Evolutionary conservation across 345 rosid genomes (phyloP).

Genomic region (Kernera saxatilis): DNA sequence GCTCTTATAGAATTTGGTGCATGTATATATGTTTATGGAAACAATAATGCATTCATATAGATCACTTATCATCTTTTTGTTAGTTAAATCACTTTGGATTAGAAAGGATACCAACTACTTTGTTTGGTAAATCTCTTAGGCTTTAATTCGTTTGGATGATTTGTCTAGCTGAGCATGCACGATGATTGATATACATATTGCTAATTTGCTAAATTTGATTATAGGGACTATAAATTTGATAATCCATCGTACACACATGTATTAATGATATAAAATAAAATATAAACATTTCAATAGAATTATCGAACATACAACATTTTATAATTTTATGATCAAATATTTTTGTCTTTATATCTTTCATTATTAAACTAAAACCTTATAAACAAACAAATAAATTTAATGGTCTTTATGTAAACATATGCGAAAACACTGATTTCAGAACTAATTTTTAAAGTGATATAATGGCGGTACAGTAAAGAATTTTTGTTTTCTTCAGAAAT

Average conservation of each 20-base stretch:
- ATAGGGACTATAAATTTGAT: neutral
- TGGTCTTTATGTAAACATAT: neutral
- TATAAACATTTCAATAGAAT: neutral
- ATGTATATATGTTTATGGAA: neutral
- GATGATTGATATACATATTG: neutral
- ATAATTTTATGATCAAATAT: neutral
- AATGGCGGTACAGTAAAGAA: neutral
- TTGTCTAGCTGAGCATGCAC: conserved; percentile 1
- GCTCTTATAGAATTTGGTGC: neutral
- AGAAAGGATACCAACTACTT: neutral
- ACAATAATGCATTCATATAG: conserved; percentile 1
- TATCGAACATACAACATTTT: neutral
- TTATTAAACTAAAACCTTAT: neutral
- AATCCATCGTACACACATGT: neutral
- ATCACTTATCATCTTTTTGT: neutral
- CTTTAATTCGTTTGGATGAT: neutral
- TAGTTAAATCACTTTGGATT: neutral
- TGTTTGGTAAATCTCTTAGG: neutral
- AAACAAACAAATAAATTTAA: neutral
- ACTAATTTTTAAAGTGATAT: neutral
- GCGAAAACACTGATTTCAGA: neutral
- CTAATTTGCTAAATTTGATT: neutral
- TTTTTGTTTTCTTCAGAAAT: neutral
- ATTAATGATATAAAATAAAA: neutral
- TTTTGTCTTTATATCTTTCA: neutral